phyloP scores from a whole-genome alignment of 345 rosid genomes.

The Brassica nigra region DNA sequence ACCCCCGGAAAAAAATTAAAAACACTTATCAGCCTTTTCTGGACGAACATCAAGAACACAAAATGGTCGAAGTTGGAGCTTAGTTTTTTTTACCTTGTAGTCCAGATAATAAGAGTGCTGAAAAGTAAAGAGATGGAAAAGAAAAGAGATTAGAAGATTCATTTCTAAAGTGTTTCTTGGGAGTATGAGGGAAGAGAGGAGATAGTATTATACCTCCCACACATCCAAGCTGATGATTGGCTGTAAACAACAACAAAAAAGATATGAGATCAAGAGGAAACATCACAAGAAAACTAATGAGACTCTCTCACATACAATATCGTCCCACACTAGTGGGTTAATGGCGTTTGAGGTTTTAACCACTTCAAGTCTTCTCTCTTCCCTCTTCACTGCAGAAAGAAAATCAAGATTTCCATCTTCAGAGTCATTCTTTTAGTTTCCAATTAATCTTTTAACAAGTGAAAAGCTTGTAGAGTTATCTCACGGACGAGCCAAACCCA shows the following conservation, averaged over 20 bases:
- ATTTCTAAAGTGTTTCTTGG: not conserved
- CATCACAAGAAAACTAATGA: not conserved
- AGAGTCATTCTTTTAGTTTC: not conserved
- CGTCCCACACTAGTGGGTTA: slow-evolving; percentile 80
- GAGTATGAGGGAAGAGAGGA: slow-evolving; percentile 5
- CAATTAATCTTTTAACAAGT: not conserved
- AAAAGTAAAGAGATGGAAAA: slow-evolving; percentile 26
- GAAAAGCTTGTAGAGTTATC: slow-evolving; percentile 33
- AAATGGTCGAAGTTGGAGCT: not conserved
- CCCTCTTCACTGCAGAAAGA: slow-evolving; percentile 65
- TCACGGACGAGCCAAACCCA: slow-evolving; percentile 97
- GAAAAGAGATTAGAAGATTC: not conserved
- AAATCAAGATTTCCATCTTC: not conserved
- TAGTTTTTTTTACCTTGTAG: slow-evolving; percentile 61
- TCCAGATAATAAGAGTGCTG: slow-evolving; percentile 97
- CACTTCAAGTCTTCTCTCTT: slow-evolving; percentile 70
- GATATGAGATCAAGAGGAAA: slow-evolving; percentile 32
- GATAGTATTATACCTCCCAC: slow-evolving; percentile 74
- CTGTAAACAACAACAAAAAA: slow-evolving; percentile 54
- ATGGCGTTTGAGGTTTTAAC: slow-evolving; percentile 74
- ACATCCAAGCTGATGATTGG: slow-evolving; percentile 85
- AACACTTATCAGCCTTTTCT: slow-evolving; percentile 6
- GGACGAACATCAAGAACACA: not conserved
- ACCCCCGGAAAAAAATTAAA: not conserved
- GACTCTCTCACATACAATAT: slow-evolving; percentile 60